A percentile compares a stretch with the other conserved stretches of the same genome.
These are phyloP conservation scores for Arabidopsis thaliana DNA, from an alignment of 345 rosid species.

Conservation along the genomic window DNA sequence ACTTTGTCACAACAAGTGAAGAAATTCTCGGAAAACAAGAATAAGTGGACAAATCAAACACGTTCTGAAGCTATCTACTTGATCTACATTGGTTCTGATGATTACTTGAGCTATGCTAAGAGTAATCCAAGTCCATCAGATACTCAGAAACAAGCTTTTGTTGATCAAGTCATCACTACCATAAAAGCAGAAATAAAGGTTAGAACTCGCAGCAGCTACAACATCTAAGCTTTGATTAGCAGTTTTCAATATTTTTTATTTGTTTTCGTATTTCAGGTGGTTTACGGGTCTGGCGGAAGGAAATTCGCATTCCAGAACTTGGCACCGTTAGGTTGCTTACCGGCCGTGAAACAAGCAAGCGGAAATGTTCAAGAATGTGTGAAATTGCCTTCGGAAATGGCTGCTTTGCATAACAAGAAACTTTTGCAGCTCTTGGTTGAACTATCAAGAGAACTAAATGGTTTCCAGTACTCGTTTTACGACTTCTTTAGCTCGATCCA, in stretches of 20 bases:
- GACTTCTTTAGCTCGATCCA: slow-evolving; percentile 43
- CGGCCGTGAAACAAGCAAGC: slow-evolving; percentile 33
- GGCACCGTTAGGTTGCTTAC: slow-evolving; percentile 50
- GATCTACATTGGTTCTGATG: slow-evolving; percentile 45
- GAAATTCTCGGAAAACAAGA: slow-evolving; percentile 35
- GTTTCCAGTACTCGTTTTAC: slow-evolving; percentile 44
- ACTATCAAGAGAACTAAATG: slow-evolving; percentile 24
- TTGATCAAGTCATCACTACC: slow-evolving; percentile 34
- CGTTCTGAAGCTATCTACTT: slow-evolving; percentile 42
- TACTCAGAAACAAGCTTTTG: slow-evolving; percentile 43
- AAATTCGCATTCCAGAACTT: slow-evolving; percentile 48
- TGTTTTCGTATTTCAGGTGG: slow-evolving; percentile 1
- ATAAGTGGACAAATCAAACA: slow-evolving; percentile 35
- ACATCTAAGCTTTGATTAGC: neutral
- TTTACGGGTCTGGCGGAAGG: slow-evolving; percentile 42
- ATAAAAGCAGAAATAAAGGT: slow-evolving; percentile 38
- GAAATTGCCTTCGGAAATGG: slow-evolving; percentile 42
- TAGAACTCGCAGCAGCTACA: neutral
- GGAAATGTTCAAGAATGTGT: slow-evolving; percentile 40
- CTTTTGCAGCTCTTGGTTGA: slow-evolving; percentile 39
- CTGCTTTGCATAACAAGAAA: slow-evolving; percentile 44
- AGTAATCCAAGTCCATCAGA: slow-evolving; percentile 27
- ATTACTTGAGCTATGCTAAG: slow-evolving; percentile 39
- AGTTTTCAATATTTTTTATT: neutral
- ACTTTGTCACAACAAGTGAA: slow-evolving; percentile 41